These are phyloP conservation scores for Rhododendron griersonianum DNA, from an alignment of 148 eudicot species.

Conservation along the genomic window DNA sequence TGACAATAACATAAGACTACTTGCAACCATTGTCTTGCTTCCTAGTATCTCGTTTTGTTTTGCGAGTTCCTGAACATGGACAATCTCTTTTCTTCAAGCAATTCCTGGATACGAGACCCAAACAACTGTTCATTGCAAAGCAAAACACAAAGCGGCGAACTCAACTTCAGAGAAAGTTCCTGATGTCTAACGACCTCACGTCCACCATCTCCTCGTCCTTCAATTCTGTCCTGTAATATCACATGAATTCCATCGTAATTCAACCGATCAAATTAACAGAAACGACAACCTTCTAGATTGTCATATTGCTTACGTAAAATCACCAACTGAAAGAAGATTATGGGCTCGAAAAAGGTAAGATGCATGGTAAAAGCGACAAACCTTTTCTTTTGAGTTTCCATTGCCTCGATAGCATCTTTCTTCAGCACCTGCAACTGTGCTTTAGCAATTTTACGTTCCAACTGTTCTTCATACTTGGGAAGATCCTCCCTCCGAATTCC, in stretches of 20 bases:
- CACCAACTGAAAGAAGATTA: no score
- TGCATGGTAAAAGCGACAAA: constrained; percentile 14
- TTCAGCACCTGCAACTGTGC: constrained; percentile 83
- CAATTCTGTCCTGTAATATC: constrained; percentile 71
- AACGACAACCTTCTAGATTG: not conserved
- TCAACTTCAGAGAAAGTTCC: constrained; percentile 63
- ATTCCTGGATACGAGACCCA: not conserved
- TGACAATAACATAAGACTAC: not conserved
- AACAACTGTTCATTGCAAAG: not conserved
- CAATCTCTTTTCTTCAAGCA: not conserved
- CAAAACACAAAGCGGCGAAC: no score
- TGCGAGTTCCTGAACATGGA: not conserved
- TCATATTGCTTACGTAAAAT: not conserved
- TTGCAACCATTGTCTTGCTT: not conserved
- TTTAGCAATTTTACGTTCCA: constrained; percentile 83
- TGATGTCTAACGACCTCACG: constrained; percentile 76
- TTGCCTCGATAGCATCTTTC: constrained; percentile 80
- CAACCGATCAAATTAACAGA: not conserved
- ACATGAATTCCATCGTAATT: not conserved
- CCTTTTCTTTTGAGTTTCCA: constrained; percentile 93
- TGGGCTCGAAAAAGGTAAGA: not conserved
- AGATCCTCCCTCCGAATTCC: constrained; percentile 68
- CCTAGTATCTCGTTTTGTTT: not conserved
- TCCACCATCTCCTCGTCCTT: constrained; percentile 80
- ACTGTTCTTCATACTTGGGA: constrained; percentile 76